Evolutionary conservation across 2,329 filamentous ascomycete genomes (phyloP), one percentile per base, ranked within the genome.

Genomic region (Ophiognomonia clavigignenti-juglandacearum): DNA sequence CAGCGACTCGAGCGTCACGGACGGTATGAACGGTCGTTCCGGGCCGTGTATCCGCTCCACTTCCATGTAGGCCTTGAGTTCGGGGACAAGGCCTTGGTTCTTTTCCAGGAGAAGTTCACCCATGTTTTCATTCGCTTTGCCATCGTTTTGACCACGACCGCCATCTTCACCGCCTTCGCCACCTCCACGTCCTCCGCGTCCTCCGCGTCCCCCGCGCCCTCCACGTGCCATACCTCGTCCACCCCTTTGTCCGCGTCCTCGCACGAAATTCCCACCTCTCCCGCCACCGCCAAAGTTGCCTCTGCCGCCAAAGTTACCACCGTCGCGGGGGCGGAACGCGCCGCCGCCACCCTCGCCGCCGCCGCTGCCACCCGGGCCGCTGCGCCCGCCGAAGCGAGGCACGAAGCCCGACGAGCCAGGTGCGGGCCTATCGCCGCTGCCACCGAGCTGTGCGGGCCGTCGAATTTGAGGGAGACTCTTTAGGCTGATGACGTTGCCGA

Each of bases 1-100:
- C 36, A 72, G 61, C 20, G 61, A 55, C 39, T 58, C 59, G 23
- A 60, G 54, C 42, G 64, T 60, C 43, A 65, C 43, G 16, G 55
- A 45, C 13, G 70, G 70, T 42, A 60, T 56, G 55, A 61, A 72
- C 14, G 52, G 16, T 27, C 51, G 48, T 39, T 56, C 51, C 19
- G 41, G 40, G 40, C 68, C 69, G 16, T 46, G 46, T 11, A 48
- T 27, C 24, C 45, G 34, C 44, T 56, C 47, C 19, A 66, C 64
- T 22, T 54, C 37, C 13, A 39, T 46, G 34, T 61, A 54, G 4
- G 61, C 8, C 37, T 60, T 60, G 22, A 40, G n/a, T n/a, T n/a
- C n/a, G n/a, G n/a, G n/a, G n/a, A n/a, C n/a, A n/a, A n/a, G n/a
- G n/a, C n/a, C n/a, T n/a, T n/a, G n/a, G n/a, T n/a, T n/a, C n/a